Base-by-base conservation (phyloP, 1,284 basidiomycete genomes). In the Taiwanofungus camphoratus region DNA sequence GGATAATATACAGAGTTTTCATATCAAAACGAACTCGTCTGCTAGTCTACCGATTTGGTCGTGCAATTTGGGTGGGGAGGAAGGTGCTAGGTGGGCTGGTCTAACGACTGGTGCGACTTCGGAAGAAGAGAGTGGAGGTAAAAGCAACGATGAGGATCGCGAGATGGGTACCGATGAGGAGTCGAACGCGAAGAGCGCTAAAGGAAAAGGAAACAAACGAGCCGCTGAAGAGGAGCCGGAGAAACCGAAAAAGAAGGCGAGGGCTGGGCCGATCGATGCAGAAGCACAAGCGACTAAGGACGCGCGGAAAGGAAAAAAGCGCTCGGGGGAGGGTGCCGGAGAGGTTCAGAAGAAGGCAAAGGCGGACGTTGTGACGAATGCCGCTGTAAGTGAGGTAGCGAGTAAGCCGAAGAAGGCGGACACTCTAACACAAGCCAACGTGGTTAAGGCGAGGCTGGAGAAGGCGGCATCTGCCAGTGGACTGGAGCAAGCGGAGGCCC, bases 31-130 rank as follows among this genome's bases (percentile, higher is more conserved):
- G 3, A 88, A 81, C 52, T 78, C 77, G 15, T 90, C 86, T 39
- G 73, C 83, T n/a, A 82, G 87, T 50, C 67, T 99, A 22, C 95
- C 95, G 1, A 81, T 99, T 54, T 99, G 92, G 92, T 80, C 74
- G 33, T 87, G 85, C 57, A 66, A 71, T 11, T 67, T 92, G n/a
- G 77, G 81, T 36, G 71, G 69, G 11, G 71, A 71, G 4, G 73
- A 77, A 36, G 79, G 75, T 27, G 81, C 75, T 6, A 68, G 82
- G 29, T 88, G 82, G 81, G 62, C 72, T 42, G 79, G 78, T 3
- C 58, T 81, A 32, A 62, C 64, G 18, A 65, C 67, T 9, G 65
- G 57, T 5, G 56, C 31, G 15, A 34, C 39, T 34, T 46, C 52
- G 19, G 46, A 45, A 6, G 46, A 50, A 52, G 60, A 59, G 30